Percentiles rank a stretch among this genome's conserved stretches.
These are phyloP conservation scores for Strigomonas culicis DNA, from an alignment of 208 protist genomes.

Conservation along the genomic window DNA sequence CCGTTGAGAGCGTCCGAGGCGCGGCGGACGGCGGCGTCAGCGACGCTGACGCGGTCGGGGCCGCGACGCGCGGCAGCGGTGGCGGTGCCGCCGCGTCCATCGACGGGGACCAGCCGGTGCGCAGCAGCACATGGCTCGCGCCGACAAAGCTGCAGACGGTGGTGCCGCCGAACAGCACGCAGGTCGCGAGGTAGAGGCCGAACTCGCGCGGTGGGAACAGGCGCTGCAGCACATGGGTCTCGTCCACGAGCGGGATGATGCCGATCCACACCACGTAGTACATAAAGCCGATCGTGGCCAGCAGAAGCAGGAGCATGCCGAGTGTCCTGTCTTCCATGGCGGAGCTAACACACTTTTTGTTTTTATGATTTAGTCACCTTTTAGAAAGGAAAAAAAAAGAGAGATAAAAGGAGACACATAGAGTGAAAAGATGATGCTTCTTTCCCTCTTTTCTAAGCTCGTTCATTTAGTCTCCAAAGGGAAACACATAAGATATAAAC, in stretches of 20 bases:
- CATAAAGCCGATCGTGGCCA: constrained; percentile 47
- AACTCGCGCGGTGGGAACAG: constrained; percentile 79
- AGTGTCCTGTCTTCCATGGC: constrained; percentile 78
- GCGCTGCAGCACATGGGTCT: constrained; percentile 69
- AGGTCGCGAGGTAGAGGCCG: constrained; percentile 51
- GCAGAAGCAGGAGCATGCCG: constrained; percentile 39
- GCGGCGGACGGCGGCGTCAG: no score
- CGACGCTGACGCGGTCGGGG: no score
- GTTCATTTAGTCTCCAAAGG: background rate
- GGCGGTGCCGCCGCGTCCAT: no score
- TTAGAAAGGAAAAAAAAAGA: constrained; percentile 11
- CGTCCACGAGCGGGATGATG: constrained; percentile 76
- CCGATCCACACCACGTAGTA: constrained; percentile 86
- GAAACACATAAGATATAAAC: background rate
- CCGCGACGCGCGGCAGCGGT: no score
- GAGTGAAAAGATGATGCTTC: background rate
- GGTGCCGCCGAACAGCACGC: constrained; percentile 41
- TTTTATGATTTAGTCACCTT: background rate
- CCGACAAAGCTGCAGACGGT: constrained; percentile 37
- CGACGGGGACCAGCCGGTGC: no score
- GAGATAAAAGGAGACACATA: constrained; percentile 5
- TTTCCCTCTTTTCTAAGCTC: constrained; percentile 9
- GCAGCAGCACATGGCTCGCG: constrained; percentile 63
- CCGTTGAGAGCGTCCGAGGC: no score
- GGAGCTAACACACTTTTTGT: background rate